Percentiles rank a stretch among this genome's conserved stretches.
Evolutionary conservation across 768 basidiomycete genomes (phyloP).

Genomic region (Albatrellus ellisii): DNA sequence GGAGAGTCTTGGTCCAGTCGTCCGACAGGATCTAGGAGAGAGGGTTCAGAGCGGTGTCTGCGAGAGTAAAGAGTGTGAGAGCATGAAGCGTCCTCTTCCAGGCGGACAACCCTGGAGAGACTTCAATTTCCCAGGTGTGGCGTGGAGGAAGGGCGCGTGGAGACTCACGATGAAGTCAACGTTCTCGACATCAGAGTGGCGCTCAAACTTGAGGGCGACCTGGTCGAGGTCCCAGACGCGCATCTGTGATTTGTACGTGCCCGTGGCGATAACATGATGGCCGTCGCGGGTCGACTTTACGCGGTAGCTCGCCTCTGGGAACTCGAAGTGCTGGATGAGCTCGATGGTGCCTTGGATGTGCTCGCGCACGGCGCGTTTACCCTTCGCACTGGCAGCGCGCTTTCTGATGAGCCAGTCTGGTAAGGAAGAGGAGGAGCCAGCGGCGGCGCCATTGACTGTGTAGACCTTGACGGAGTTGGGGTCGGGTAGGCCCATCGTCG

Average conservation of each 20-base stretch:
- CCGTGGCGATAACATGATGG: constrained; percentile 85
- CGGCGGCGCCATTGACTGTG: constrained; percentile 87
- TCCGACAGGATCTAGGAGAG: constrained; percentile 78
- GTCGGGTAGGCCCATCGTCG: too few relatives aligned
- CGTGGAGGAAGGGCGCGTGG: constrained; percentile 14
- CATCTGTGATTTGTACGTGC: constrained; percentile 96
- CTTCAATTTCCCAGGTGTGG: constrained; percentile 1
- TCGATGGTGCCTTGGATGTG: constrained; percentile 78
- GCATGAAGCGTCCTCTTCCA: neutral
- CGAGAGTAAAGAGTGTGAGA: neutral
- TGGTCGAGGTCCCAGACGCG: constrained; percentile 92
- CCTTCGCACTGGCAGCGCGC: constrained; percentile 48
- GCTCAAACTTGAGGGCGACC: constrained; percentile 87
- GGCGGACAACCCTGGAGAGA: neutral
- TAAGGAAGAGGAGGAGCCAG: constrained; percentile 81
- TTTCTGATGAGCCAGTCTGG: constrained; percentile 87
- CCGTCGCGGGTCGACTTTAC: constrained; percentile 89
- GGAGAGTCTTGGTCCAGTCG: constrained; percentile 98
- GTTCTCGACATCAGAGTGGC: constrained; percentile 93
- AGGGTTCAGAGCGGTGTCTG: constrained; percentile 1
- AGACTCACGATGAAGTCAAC: constrained; percentile 93
- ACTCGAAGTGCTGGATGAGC: constrained; percentile 92
- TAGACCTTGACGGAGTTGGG: constrained; percentile 64
- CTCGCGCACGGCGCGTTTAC: constrained; percentile 49
- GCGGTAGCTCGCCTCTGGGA: constrained; percentile 90